Evolutionary conservation across 192 early-diverging fungal genomes (phyloP).

Genomic region (Cladochytrium replicatum): DNA sequence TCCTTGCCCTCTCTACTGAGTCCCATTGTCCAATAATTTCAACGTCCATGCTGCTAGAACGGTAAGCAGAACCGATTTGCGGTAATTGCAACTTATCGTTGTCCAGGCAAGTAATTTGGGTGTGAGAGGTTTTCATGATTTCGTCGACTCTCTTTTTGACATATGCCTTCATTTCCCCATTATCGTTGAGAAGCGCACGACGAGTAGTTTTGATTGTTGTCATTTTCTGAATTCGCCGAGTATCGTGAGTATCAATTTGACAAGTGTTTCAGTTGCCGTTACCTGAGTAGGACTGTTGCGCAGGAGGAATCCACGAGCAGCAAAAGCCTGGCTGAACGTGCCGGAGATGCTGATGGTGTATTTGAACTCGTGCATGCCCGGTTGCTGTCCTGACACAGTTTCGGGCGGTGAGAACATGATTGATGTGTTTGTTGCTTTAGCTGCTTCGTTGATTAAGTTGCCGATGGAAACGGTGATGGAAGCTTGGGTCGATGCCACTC

Average conservation of each 20-base stretch:
- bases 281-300: constrained; percentile 14
- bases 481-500: too few species aligned
- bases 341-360: constrained; percentile 13
- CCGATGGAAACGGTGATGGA: too few species aligned
- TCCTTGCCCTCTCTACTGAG: constrained; percentile 34
- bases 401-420: too few species aligned
- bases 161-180: constrained; percentile 37
- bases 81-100: constrained; percentile 5
- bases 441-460: too few species aligned
- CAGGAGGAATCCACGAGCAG: constrained; percentile 5
- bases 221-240: constrained; percentile 13
- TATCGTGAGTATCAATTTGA: neutral
- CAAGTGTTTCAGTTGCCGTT: neutral
- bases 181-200: constrained; percentile 30
- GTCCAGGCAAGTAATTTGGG: constrained; percentile 40
- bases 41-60: constrained; percentile 35
- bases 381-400: too few species aligned
- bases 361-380: constrained; percentile 11
- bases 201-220: constrained; percentile 33
- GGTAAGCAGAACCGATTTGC: constrained; percentile 4
- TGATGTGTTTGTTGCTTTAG: too few species aligned
- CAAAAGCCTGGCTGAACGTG: constrained; percentile 6
- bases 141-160: constrained; percentile 36
- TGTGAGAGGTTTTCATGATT: constrained; percentile 33
- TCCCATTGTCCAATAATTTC: constrained; percentile 42